Evolutionary conservation across 495 filamentous ascomycete species (phyloP).

Genomic region (Neurospora sp.): DNA sequence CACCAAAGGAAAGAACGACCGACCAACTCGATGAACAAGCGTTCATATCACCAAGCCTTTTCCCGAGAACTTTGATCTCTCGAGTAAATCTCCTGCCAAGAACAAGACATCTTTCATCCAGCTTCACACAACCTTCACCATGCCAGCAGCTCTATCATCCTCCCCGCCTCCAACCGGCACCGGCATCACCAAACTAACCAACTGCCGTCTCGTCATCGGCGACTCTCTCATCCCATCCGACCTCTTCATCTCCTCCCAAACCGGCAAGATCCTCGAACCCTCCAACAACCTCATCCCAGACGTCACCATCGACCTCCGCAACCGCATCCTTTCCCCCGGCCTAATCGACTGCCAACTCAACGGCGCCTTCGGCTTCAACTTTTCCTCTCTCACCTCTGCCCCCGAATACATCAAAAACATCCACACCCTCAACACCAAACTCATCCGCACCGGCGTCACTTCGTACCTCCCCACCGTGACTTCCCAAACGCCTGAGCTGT

Average conservation of each 20-base stretch:
- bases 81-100: neutral
- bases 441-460: conserved; percentile 70
- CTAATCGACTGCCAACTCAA: conserved; percentile 83
- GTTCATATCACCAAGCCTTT: neutral
- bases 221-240: conserved; percentile 56
- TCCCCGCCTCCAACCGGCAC: conserved; percentile 4
- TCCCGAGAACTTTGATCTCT: neutral
- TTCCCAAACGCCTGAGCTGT: conserved; percentile 57
- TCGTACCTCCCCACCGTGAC: conserved; percentile 74
- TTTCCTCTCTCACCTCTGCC: conserved; percentile 59
- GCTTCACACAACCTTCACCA: neutral
- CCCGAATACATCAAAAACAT: conserved; percentile 57
- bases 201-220: conserved; percentile 60
- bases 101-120: neutral
- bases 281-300: conserved; percentile 60
- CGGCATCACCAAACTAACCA: conserved; percentile 73
- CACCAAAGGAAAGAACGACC: neutral
- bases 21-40: neutral
- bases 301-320: conserved; percentile 61
- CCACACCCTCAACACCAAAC: conserved; percentile 51
- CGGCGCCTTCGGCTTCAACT: conserved; percentile 78
- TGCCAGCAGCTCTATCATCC: neutral
- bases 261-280: conserved; percentile 64
- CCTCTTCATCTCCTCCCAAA: conserved; percentile 65
- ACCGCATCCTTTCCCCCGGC: conserved; percentile 68